A percentile compares a stretch with the other conserved stretches of the same genome.
Conservation (phyloP, 2,329 filamentous ascomycete species). For the Scedosporium boydii region DNA sequence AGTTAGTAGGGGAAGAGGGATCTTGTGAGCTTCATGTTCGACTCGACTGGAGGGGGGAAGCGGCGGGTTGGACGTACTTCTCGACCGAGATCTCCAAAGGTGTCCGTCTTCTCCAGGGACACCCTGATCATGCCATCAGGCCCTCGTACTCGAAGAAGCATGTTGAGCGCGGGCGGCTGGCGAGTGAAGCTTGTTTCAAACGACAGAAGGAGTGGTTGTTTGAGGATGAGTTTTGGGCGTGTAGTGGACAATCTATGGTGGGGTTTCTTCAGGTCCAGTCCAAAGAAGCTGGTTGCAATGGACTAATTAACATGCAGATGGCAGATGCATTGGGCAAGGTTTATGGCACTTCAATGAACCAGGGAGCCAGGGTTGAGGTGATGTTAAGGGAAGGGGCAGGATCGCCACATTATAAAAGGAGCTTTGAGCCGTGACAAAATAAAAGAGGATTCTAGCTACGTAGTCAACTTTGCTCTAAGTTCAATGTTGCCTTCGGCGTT, state of each 20-base stretch:
- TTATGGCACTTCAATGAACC: background rate
- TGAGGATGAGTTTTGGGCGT: background rate
- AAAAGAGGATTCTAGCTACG: background rate
- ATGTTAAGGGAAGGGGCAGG: background rate
- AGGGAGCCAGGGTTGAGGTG: background rate
- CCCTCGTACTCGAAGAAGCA: constrained; percentile 81
- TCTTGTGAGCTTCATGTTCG: background rate
- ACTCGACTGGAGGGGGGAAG: background rate
- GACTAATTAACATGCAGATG: background rate
- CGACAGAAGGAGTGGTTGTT: background rate
- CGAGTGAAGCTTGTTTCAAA: background rate
- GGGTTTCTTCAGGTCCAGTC: background rate
- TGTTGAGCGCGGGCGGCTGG: constrained; percentile 28
- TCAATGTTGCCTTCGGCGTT: background rate
- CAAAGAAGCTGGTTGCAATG: too few relatives aligned
- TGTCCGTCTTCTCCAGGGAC: constrained; percentile 62
- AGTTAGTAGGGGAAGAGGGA: background rate
- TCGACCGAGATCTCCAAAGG: constrained; percentile 55
- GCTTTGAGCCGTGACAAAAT: background rate
- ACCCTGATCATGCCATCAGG: constrained; percentile 89
- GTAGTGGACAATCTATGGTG: background rate
- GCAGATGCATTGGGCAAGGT: background rate
- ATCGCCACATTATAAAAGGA: background rate
- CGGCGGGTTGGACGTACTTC: constrained; percentile 29
- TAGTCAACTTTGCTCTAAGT: background rate